Conservation (phyloP, 2,329 filamentous ascomycete genomes). For the Blastomyces parvus region DNA sequence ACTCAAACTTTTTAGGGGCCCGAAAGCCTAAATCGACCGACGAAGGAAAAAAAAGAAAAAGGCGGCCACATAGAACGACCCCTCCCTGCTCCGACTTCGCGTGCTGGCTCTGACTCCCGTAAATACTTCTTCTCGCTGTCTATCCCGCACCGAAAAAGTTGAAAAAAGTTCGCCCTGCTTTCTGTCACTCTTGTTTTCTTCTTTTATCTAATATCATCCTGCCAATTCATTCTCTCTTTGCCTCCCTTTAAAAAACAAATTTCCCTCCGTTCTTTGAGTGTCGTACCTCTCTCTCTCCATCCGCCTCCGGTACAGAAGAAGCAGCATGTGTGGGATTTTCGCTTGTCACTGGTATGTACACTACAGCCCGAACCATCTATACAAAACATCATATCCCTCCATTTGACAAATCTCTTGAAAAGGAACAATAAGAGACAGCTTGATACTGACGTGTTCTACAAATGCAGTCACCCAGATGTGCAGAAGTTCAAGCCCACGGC, state of each 20-base stretch:
- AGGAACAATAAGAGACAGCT: neutral
- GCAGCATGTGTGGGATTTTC: conserved; percentile 89
- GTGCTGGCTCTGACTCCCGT: neutral
- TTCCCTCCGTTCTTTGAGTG: conserved; percentile 13
- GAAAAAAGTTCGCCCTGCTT: neutral
- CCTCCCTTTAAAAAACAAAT: neutral
- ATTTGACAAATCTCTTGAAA: neutral
- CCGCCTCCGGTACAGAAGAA: conserved; percentile 16
- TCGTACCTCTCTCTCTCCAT: conserved; percentile 11
- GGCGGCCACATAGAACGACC: neutral
- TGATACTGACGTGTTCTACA: neutral
- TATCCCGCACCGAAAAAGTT: neutral
- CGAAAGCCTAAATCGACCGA: neutral
- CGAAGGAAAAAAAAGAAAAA: neutral
- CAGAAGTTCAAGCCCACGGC: conserved; percentile 93
- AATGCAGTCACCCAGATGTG: conserved; percentile 70
- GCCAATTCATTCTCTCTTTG: neutral
- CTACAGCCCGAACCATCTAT: neutral
- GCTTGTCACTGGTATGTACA: conserved; percentile 74
- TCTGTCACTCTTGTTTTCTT: neutral
- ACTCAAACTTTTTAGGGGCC: conserved; percentile 12
- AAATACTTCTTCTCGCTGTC: neutral
- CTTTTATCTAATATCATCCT: neutral
- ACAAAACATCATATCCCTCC: neutral
- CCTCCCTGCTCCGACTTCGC: neutral